phyloP scores from a whole-genome alignment of 306 rosid genomes.

The Malus sylvestris region DNA sequence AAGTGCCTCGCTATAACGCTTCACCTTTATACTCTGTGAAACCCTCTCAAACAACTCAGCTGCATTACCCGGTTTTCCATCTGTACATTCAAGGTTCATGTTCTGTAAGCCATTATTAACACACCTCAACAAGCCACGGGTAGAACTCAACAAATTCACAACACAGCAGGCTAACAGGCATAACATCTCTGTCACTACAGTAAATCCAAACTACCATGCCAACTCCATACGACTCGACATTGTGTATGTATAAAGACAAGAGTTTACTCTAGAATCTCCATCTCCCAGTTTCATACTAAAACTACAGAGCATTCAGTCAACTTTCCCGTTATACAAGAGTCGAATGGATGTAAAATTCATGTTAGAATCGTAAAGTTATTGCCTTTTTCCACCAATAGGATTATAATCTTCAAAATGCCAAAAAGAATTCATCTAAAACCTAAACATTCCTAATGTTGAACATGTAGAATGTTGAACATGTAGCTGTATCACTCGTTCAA shows the following conservation, averaged over 20 bases:
- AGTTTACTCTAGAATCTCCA: background rate
- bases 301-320: background rate
- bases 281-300: background rate
- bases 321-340: background rate
- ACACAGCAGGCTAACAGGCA: background rate
- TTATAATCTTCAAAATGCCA: background rate
- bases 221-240: background rate
- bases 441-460: background rate
- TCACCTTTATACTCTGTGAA: conserved; percentile 71
- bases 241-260: background rate
- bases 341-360: background rate
- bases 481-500: background rate
- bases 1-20: conserved; percentile 81
- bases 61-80: conserved; percentile 56
- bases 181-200: background rate
- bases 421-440: background rate
- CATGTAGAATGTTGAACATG: background rate
- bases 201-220: background rate
- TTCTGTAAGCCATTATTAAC: background rate
- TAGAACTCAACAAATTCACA: background rate
- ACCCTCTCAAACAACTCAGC: conserved; percentile 81
- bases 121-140: conserved; percentile 3
- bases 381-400: background rate
- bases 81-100: conserved; percentile 25
- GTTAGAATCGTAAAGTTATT: background rate